Evolutionary conservation across 148 eudicot genomes (phyloP), one percentile per base, ranked within the genome.

Genomic region (Fagopyrum tataricum): DNA sequence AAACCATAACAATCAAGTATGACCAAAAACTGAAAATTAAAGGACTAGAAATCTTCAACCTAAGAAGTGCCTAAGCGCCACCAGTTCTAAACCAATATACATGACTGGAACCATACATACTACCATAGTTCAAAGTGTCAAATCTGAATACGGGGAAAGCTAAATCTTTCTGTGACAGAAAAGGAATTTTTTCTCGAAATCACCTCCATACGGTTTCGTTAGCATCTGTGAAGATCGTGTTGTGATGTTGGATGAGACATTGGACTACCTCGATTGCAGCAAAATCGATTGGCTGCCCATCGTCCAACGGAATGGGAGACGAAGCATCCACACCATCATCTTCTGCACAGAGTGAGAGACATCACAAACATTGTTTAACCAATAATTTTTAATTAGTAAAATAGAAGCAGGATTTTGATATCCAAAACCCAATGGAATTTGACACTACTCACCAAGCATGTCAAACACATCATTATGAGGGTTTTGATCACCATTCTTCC

Each of bases 201-300:
- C 82, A 89, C 82, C 89, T 87, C 98, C 98, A 91, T 41, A 88
- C 86, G 55, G 98, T 89, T 75, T 83, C 96, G 23, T 89, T 88
- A 68, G 97, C 97, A 82, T 94, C 97, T 12, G 93, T 89, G 87
- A 91, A 94, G 71, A 91, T 87, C 2, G 91, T 80, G 77, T 88
- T 94, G 84, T 91, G 97, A 80, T 94, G 98, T 72, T 91, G 91
- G 41, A 91, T 87, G 71, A 94, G 87, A 81, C 97, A 89, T 79
- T 88, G 91, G 62, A 91, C 79, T 71, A 87, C 97, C 86, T 94
- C 98, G 1, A 94, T 83, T 0, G 97, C 93, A 52, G 82, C 86
- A 74, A 78, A 91, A 74, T 91, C 98, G 1, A 90, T 76, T 20
- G 97, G 93, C 72, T 81, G 56, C n/a, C 85, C 97, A 69, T 91